Evolutionary conservation across 129 eudicot species (phyloP).

Genomic region (Oenanthe sinensis): DNA sequence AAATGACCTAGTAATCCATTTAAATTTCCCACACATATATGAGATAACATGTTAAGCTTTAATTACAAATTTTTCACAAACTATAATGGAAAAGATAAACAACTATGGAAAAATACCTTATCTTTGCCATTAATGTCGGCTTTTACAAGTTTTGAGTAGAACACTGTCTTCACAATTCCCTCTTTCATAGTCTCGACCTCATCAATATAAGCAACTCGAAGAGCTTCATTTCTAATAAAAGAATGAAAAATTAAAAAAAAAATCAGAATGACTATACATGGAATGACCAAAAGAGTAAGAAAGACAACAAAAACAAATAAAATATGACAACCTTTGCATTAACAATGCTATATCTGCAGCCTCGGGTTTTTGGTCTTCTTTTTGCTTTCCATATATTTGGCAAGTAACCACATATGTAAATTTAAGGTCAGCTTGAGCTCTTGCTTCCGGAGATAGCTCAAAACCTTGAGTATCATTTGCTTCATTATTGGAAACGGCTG

Average conservation of each 20-base stretch:
- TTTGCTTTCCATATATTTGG: slow-evolving; percentile 95
- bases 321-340: slow-evolving; percentile 56
- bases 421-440: slow-evolving; percentile 95
- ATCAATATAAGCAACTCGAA: slow-evolving; percentile 92
- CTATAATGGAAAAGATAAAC: not conserved
- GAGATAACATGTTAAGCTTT: not conserved
- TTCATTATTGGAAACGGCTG: slow-evolving; percentile 50
- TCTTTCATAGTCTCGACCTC: slow-evolving; percentile 78
- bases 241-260: slow-evolving; percentile 7
- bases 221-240: slow-evolving; percentile 76
- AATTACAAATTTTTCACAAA: not conserved
- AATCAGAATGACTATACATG: not conserved
- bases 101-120: slow-evolving; percentile 39
- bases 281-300: not conserved
- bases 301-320: not conserved
- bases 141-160: slow-evolving; percentile 84
- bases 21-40: not conserved
- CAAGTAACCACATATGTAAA: slow-evolving; percentile 95
- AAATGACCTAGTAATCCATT: not conserved
- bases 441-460: slow-evolving; percentile 93
- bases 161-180: slow-evolving; percentile 64
- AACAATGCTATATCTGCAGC: slow-evolving; percentile 96
- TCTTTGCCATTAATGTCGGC: slow-evolving; percentile 93
- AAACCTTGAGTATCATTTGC: slow-evolving; percentile 60
- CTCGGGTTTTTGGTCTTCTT: slow-evolving; percentile 92